These are phyloP conservation scores for Beta vulgaris DNA, from an alignment of 148 eudicot species.

Conservation along the genomic window DNA sequence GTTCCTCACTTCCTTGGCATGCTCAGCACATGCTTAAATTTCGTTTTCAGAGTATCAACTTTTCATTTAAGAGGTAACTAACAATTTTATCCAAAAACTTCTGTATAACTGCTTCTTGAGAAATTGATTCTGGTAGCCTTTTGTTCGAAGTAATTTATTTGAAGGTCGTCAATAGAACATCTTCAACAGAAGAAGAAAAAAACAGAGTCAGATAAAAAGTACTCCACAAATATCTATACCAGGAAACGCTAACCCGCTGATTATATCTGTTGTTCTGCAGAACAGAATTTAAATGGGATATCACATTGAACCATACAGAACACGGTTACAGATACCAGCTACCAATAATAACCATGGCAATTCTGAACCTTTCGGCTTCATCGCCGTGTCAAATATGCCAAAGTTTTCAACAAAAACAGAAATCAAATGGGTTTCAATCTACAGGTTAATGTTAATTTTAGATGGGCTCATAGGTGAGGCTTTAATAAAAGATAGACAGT, in stretches of 20 bases:
- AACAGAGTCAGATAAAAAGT: neutral
- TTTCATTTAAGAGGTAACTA: no score
- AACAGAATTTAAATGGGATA: neutral
- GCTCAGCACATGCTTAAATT: no score
- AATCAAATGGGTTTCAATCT: neutral
- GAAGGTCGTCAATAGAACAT: neutral
- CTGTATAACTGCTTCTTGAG: neutral
- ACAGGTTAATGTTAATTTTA: no score
- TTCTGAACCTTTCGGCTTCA: neutral
- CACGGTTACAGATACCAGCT: no score
- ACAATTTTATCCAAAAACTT: no score
- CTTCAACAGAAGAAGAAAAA: neutral
- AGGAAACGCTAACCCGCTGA: no score
- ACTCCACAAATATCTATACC: neutral
- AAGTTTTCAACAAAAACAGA: neutral
- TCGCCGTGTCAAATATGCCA: neutral
- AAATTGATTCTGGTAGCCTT: neutral
- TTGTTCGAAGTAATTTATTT: neutral
- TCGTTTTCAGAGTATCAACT: no score
- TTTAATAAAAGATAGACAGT: no score
- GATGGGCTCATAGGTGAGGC: no score
- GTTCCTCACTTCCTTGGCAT: neutral
- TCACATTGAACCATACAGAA: neutral
- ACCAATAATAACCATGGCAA: no score
- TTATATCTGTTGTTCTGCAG: no score